Evolutionary conservation across 192 early-diverging fungal genomes (phyloP), one percentile per base, ranked within the genome.

Genomic region (Rhizophagus prolifer): DNA sequence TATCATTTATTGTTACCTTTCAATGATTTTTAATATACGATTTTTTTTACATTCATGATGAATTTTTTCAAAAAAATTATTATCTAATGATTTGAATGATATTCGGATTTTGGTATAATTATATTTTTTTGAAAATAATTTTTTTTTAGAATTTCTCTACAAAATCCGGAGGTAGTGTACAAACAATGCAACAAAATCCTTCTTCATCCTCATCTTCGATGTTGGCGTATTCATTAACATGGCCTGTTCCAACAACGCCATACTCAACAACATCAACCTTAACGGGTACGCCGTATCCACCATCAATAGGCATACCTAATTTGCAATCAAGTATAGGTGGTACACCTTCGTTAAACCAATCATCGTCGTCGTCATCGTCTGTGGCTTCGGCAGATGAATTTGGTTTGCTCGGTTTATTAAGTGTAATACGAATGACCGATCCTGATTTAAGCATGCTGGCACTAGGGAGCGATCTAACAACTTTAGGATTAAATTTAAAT

Each of bases 391-490:
- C 28, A 13, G 78, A 74, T 66, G 47, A 50, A 78, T 78, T 88
- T 80, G 95, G 94, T 4, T 85, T 98, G 75, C 84, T 94, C 54
- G 96, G 96, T n/a, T 86, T 99, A 63, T 83, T 98, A 71, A 91
- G 91, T 61, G 89, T 95, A 47, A 91, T 96, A 69, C 86, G 93
- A 36, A 88, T 91, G 86, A 87, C 89, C 10, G 91, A 94, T 82
- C 90, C 89, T 30, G 93, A 93, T 81, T 81, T 85, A 58, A 92
- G 90, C 38, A 93, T 92, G 82, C 86, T 96, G 75, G 92, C 94
- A 34, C 88, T 96, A n/a, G 97, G 96, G 1, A 89, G 89, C 79
- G 96, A 99, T 83, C 84, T 97, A 67, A 93, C 96, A 25, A 91
- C 92, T 28, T 87, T 99, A 54, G 95, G 93, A 14, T 86, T 94